Conservation (phyloP, 2,329 filamentous ascomycete species). For the Coniochaeta ligniaria region DNA sequence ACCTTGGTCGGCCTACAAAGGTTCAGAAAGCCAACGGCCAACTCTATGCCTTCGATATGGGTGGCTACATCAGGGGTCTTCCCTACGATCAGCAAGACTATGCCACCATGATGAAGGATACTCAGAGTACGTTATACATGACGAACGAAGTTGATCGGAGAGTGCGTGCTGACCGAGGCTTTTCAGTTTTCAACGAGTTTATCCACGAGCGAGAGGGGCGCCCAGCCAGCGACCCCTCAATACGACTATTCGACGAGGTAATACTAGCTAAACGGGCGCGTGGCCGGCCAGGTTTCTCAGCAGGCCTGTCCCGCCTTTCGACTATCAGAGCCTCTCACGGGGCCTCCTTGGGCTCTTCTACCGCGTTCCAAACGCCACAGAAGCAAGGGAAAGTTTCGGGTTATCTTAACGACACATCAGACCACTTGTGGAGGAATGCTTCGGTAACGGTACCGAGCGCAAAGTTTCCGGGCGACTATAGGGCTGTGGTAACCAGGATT, state of each 20-base stretch:
- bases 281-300: slow-evolving; percentile 58
- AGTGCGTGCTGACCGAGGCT: slow-evolving; percentile 16
- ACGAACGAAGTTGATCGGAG: neutral
- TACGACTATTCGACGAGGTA: slow-evolving; percentile 78
- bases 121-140: slow-evolving; percentile 46
- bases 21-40: slow-evolving; percentile 55
- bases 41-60: slow-evolving; percentile 58
- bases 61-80: slow-evolving; percentile 56
- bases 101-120: slow-evolving; percentile 56
- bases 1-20: slow-evolving; percentile 50
- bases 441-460: slow-evolving; percentile 53
- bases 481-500: slow-evolving; percentile 53
- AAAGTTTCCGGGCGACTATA: slow-evolving; percentile 58
- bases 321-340: slow-evolving; percentile 51
- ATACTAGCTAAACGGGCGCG: slow-evolving; percentile 69
- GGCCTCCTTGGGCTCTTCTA: slow-evolving; percentile 30
- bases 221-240: slow-evolving; percentile 51
- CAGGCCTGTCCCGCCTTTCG: slow-evolving; percentile 55
- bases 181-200: slow-evolving; percentile 68
- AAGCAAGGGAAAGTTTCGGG: slow-evolving; percentile 36
- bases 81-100: slow-evolving; percentile 62
- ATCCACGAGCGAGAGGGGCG: slow-evolving; percentile 72
- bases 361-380: slow-evolving; percentile 24
- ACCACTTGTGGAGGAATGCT: slow-evolving; percentile 72
- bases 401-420: slow-evolving; percentile 65